Conservation (phyloP, 192 early-diverging fungal species). For the Spizellomyces sp. region DNA sequence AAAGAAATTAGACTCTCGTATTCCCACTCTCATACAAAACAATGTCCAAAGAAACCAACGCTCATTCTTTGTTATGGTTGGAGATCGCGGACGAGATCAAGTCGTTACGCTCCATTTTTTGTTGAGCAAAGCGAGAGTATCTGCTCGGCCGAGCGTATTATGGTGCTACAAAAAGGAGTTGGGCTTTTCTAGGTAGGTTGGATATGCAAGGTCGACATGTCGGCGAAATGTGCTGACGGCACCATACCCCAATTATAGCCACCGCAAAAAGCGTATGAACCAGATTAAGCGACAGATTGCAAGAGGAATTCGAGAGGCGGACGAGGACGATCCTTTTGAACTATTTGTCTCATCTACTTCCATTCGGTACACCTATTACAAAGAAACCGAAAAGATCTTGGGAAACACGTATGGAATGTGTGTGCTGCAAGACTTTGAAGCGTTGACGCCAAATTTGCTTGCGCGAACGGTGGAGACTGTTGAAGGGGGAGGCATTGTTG, state of each 20-base stretch:
- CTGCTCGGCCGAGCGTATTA: constrained; percentile 89
- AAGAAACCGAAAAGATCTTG: constrained; percentile 97
- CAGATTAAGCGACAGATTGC: constrained; percentile 96
- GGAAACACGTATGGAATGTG: constrained; percentile 99
- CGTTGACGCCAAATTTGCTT: constrained; percentile 94
- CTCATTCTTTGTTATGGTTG: constrained; percentile 94
- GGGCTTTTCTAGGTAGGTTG: constrained; percentile 73
- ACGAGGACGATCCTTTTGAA: constrained; percentile 98
- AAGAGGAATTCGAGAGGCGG: constrained; percentile 84
- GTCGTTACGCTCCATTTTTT: constrained; percentile 97
- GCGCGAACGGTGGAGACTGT: constrained; percentile 98
- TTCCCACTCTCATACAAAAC: constrained; percentile 91
- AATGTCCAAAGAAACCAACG: constrained; percentile 89
- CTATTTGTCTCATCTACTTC: constrained; percentile 93
- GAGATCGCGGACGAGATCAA: constrained; percentile 88
- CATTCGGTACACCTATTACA: constrained; percentile 99
- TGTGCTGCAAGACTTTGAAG: constrained; percentile 95
- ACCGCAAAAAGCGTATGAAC: constrained; percentile 95
- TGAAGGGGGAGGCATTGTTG: constrained; percentile 94
- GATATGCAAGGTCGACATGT: constrained; percentile 6
- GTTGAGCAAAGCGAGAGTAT: constrained; percentile 88
- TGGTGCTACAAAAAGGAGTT: constrained; percentile 99
- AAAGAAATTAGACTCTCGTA: constrained; percentile 88
- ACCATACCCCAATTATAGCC: constrained; percentile 40
- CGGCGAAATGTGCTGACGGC: background rate